Evolutionary conservation across 176 grass and related monocot genomes (phyloP).

Genomic region (Dendrocalamus sinicus): DNA sequence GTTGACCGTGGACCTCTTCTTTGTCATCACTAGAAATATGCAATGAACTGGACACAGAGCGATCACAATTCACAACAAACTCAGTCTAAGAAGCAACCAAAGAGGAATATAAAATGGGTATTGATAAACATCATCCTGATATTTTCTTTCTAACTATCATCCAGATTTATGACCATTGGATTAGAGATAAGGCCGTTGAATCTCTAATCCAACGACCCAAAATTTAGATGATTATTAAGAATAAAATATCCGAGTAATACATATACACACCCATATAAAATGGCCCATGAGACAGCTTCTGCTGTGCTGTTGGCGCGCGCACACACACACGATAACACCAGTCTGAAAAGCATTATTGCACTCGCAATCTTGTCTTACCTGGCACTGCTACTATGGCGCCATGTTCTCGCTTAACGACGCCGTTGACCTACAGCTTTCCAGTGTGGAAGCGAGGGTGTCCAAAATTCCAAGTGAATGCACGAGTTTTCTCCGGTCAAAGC

Average conservation of each 20-base stretch:
- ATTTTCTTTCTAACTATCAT: too few species aligned
- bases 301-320: not conserved
- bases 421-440: slow-evolving; percentile 16
- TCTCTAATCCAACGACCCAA: too few species aligned
- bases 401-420: not conserved
- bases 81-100: not conserved
- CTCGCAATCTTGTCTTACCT: not conserved
- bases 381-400: not conserved
- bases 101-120: not conserved
- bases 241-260: too few species aligned
- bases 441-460: slow-evolving; percentile 14
- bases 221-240: too few species aligned
- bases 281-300: not conserved
- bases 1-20: slow-evolving; percentile 27
- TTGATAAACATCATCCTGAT: too few species aligned
- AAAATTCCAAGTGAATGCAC: slow-evolving; percentile 40
- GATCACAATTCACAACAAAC: not conserved
- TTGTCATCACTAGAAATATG: slow-evolving; percentile 20
- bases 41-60: not conserved
- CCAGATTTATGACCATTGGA: too few species aligned
- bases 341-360: not conserved
- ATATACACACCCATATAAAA: too few species aligned
- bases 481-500: slow-evolving; percentile 35
- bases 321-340: not conserved
- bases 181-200: too few species aligned